Conservation (phyloP, 1,284 basidiomycete genomes). For the Fistulina hepatica region DNA sequence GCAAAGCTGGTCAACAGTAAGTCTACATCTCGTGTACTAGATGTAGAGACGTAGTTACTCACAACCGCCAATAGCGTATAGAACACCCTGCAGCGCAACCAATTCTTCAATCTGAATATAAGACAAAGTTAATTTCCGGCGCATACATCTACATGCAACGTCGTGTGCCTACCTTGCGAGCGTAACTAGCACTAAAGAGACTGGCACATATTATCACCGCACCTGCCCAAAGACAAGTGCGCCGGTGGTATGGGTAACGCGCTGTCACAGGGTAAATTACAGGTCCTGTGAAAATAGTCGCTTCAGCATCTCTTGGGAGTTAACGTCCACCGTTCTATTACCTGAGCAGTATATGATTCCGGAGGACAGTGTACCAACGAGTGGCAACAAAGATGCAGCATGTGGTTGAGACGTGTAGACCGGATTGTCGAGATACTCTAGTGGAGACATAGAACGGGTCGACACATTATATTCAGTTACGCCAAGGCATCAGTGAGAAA, state of each 20-base stretch:
- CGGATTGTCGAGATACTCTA: slow-evolving; percentile 24
- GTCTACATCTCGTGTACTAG: too few species aligned
- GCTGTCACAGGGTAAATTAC: slow-evolving; percentile 21
- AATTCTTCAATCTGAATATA: slow-evolving; percentile 22
- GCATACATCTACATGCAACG: neutral
- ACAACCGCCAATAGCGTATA: slow-evolving; percentile 30
- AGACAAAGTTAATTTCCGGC: slow-evolving; percentile 3
- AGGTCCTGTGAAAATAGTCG: slow-evolving; percentile 11
- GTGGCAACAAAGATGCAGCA: slow-evolving; percentile 23
- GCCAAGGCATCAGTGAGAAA: neutral
- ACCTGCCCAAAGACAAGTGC: slow-evolving; percentile 23
- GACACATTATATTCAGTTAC: neutral
- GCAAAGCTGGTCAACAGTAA: slow-evolving; percentile 19
- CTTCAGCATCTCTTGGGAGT: neutral
- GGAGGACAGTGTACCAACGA: slow-evolving; percentile 24
- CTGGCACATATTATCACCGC: slow-evolving; percentile 20
- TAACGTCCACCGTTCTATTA: slow-evolving; percentile 15
- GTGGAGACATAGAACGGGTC: neutral
- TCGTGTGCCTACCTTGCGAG: slow-evolving; percentile 18
- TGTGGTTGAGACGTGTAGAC: slow-evolving; percentile 17
- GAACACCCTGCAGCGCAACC: slow-evolving; percentile 27
- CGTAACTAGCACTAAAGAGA: slow-evolving; percentile 27
- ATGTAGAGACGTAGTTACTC: slow-evolving; percentile 8
- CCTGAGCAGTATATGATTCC: slow-evolving; percentile 28
- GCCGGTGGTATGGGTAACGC: slow-evolving; percentile 22